phyloP scores from a whole-genome alignment of 345 rosid genomes.

The Rhodamnia argentea region DNA sequence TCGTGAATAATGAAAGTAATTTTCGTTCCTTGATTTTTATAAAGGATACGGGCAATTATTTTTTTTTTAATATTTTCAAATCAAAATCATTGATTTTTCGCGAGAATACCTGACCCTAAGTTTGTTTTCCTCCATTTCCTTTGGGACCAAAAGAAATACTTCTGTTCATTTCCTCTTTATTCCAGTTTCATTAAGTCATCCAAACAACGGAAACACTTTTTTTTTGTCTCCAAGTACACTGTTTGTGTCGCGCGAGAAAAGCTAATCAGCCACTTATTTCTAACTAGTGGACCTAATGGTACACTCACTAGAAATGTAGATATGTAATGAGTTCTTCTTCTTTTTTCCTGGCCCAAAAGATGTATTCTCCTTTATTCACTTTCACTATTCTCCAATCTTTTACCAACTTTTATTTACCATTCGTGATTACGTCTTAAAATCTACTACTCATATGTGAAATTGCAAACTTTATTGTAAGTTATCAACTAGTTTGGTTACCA shows the following conservation, averaged over 20 bases:
- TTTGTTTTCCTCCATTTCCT: too few relatives aligned
- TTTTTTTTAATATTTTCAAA: too few relatives aligned
- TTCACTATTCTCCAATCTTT: neutral
- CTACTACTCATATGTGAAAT: neutral
- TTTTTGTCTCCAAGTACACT: neutral
- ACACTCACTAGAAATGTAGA: neutral
- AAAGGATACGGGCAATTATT: too few relatives aligned
- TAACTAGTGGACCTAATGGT: neutral
- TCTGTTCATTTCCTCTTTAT: neutral
- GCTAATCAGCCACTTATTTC: neutral
- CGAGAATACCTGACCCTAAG: too few relatives aligned
- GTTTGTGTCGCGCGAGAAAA: neutral
- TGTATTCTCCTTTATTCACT: neutral
- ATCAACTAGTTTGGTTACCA: neutral
- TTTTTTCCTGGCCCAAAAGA: neutral
- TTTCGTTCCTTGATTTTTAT: too few relatives aligned
- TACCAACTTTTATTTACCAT: neutral
- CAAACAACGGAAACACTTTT: neutral
- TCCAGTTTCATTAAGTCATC: neutral
- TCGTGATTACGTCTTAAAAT: too few relatives aligned
- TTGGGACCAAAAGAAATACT: neutral
- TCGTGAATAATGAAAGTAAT: too few relatives aligned
- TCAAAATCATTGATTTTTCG: too few relatives aligned
- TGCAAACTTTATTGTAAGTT: neutral
- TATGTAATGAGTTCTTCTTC: neutral